Conservation (phyloP, 1,139 yeast species). For the Maudiozyma humilis region DNA sequence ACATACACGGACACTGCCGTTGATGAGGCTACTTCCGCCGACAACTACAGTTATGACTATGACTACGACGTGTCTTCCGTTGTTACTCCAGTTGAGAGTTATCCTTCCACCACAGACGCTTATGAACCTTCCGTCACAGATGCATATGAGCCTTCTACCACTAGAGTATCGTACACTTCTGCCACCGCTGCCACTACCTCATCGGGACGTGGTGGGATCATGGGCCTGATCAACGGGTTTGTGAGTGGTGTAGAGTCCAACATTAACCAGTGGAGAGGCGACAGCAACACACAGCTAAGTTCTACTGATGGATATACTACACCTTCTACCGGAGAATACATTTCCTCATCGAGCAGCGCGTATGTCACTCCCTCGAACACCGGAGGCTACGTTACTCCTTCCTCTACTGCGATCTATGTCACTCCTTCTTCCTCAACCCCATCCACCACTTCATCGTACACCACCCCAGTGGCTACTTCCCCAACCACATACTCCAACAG, state of each 20-base stretch:
- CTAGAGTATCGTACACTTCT: too few relatives aligned
- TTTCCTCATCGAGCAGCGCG: neutral
- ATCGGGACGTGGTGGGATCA: neutral
- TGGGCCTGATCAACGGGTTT: neutral
- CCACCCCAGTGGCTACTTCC: neutral
- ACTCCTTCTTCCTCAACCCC: neutral
- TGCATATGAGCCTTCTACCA: too few relatives aligned
- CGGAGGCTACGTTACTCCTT: neutral
- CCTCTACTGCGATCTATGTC: neutral
- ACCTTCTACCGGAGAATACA: neutral
- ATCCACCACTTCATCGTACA: neutral
- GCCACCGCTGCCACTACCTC: neutral
- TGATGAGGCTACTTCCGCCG: too few relatives aligned
- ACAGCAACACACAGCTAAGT: neutral
- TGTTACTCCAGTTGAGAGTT: neutral
- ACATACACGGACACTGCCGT: too few relatives aligned
- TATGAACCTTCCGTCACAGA: too few relatives aligned
- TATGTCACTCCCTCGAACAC: neutral
- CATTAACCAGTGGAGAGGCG: conserved; percentile 1
- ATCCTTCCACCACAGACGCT: too few relatives aligned
- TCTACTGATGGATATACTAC: neutral
- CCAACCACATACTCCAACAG: neutral
- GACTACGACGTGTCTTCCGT: neutral
- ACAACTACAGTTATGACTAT: too few relatives aligned
- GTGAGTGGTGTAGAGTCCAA: conserved; percentile 3